Conservation (phyloP, 805 yeast genomes). For the Suhomyces faveliae region DNA sequence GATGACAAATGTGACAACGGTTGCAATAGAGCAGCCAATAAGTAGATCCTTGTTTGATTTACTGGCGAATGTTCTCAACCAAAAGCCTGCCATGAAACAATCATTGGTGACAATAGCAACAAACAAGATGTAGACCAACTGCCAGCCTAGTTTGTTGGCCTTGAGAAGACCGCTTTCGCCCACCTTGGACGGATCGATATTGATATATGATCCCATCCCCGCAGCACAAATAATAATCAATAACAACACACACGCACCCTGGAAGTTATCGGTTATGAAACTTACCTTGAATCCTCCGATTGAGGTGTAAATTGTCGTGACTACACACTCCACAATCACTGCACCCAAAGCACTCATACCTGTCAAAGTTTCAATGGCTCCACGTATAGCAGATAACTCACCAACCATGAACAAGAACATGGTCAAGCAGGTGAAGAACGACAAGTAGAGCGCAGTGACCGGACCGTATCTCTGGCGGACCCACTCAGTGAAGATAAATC, state of each 20-base stretch:
- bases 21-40: constrained; percentile 75
- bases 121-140: constrained; percentile 75
- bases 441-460: constrained; percentile 68
- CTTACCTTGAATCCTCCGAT: constrained; percentile 89
- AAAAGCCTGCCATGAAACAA: constrained; percentile 86
- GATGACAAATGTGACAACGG: constrained; percentile 60
- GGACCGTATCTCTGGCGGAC: constrained; percentile 79
- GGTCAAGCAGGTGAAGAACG: constrained; percentile 80
- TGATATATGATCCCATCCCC: constrained; percentile 73
- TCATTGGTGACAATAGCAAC: constrained; percentile 90
- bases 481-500: constrained; percentile 93
- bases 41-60: constrained; percentile 69
- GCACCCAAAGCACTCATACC: constrained; percentile 78
- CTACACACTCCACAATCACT: constrained; percentile 79
- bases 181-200: constrained; percentile 61
- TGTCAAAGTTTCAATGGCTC: constrained; percentile 74
- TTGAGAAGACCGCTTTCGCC: constrained; percentile 65
- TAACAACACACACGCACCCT: constrained; percentile 69
- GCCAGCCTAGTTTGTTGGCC: constrained; percentile 80
- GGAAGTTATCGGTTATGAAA: constrained; percentile 82
- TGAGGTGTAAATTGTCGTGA: constrained; percentile 82
- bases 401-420: constrained; percentile 85
- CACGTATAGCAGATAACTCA: constrained; percentile 77
- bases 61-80: constrained; percentile 93
- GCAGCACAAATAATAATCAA: constrained; percentile 68